Evolutionary conservation across 2,329 filamentous ascomycete genomes (phyloP), one percentile per base, ranked within the genome.

Genomic region (Fusarium tanahbumbuense): DNA sequence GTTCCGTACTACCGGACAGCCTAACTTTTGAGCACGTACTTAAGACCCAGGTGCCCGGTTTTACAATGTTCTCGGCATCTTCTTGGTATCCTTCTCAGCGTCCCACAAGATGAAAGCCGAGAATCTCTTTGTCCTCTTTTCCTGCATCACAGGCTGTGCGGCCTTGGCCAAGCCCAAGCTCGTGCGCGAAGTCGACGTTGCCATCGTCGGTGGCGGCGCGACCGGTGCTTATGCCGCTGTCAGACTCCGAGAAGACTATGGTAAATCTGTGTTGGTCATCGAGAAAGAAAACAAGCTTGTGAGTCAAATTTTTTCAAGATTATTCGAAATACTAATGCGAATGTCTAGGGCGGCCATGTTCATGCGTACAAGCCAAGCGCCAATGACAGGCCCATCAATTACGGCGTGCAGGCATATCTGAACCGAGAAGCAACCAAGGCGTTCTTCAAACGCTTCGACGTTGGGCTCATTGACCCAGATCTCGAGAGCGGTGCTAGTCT

Each of bases 181-280:
- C 0, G 7, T 23, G 3, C 44, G 40, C 0, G 70, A 73, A 10
- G 70, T 73, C 23, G 70, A 72, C 8, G 64, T 72, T 2, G 53
- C 46, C 5, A 68, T 72, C 8, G 49, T 72, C 4, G 70, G 70
- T 13, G 70, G 70, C 2, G 70, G 70, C 10, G 64, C 70, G 4
- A 61, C 54, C 20, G 70, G 70, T 37, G 34, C 56, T 9, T 67
- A 72, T 47, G 70, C 70, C 3, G 70, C 70, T 16, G 70, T 72
- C 27, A 44, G 60, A n/a, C 70, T 72, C 25, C 65, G 68, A 15
- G 67, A 73, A 9, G 67, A 70, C 1, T 72, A 64, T 6, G 42
- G 49, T 6, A 71, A 68, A 45, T 61, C 34, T 0, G 64, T 72
- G 12, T n/a, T 72, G 3, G 67, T 72, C 3, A 68, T 72, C 32